Base-by-base conservation (phyloP, 2,329 filamentous ascomycete species). In the Talaromyces sp. region DNA sequence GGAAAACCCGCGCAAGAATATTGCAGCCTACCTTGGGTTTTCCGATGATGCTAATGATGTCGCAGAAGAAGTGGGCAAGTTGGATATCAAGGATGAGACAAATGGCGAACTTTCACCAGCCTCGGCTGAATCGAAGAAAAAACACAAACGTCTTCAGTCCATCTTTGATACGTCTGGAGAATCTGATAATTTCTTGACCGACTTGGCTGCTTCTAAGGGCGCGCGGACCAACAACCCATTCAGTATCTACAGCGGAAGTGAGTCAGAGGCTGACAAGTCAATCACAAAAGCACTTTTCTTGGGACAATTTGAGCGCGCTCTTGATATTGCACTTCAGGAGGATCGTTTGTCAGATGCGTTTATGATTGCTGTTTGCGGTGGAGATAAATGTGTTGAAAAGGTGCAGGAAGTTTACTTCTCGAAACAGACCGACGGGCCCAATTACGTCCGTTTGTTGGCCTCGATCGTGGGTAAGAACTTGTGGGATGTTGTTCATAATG, bases 401-500 rank as follows among this genome's bases (percentile, higher is more conserved):
- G 94, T 94, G 5, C 95, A 98, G 78, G 86, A 90, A 67, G 89
- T 93, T 13, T 99, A 99, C 75, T 87, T 99, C 68, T 90, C 92
- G 65, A 90, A 90, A 73, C 92, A 93, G 78, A 85, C 87, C 8
- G 89, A 89, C 66, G 89, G 90, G 33, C 94, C 96, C 1, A 98
- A 94, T 79, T 99, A 99, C 74, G 83, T 98, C 64, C 90, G 96
- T 50, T 84, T 99, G 9, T 84, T 99, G 63, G 90, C 91, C 60
- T 97, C 94, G 6, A 92, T 99, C 60, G 93, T 97, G 65, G 89
- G 91, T 68, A 98, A 98, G 83, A 97, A 99, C 73, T 85, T 99
- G 1, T 98, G 94, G 95, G 95, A 99, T 79, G 86, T 98, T 54
- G 95, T 98, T 8, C 92, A 98, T 80, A 99, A 99, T 73, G 95